Evolutionary conservation across 164 flowering plant genomes (phyloP).

Genomic region (Piper betle): DNA sequence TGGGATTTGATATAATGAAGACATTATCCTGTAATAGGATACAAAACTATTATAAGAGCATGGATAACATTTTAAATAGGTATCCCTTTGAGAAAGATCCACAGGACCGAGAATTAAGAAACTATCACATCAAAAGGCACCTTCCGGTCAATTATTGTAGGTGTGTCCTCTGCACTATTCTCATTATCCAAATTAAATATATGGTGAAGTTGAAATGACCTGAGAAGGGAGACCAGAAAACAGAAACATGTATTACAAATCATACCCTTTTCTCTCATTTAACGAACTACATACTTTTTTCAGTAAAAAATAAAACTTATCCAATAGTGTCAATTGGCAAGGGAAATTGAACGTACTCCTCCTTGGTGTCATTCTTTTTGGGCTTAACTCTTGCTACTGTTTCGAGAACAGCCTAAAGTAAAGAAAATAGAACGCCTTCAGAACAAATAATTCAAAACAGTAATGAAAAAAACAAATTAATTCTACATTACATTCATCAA

Average conservation of each 20-base stretch:
- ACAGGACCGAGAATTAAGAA: not conserved
- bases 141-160: constrained; percentile 79
- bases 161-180: constrained; percentile 72
- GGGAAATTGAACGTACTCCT: constrained; percentile 31
- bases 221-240: constrained; percentile 13
- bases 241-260: not conserved
- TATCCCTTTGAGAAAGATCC: not conserved
- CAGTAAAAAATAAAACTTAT: constrained; percentile 1
- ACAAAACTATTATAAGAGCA: not conserved
- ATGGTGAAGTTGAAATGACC: constrained; percentile 70
- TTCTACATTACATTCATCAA: not conserved
- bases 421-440: constrained; percentile 7
- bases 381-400: constrained; percentile 89
- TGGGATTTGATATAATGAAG: constrained; percentile 79
- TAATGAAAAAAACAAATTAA: constrained; percentile 1
- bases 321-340: not conserved
- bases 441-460: not conserved
- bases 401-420: constrained; percentile 79
- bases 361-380: constrained; percentile 89
- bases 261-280: not conserved
- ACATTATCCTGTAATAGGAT: constrained; percentile 68
- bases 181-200: constrained; percentile 81
- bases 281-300: not conserved
- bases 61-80: not conserved
- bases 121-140: constrained; percentile 15